Base-by-base conservation (phyloP, 129 eudicot genomes). In the Rutidosis leptorrhynchoides region DNA sequence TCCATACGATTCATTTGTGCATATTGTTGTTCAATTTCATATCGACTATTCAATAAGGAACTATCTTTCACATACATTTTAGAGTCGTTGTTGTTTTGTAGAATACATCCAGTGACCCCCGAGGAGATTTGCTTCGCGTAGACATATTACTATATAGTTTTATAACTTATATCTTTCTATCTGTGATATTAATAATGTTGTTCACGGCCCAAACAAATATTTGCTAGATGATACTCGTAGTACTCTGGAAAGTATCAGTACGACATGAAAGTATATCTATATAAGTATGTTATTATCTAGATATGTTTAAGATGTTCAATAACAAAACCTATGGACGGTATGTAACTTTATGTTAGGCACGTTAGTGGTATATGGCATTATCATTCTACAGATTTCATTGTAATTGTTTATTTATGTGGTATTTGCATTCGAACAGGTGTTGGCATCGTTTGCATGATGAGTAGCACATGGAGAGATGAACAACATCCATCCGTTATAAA, bases 361-460 rank as follows among this genome's bases (percentile, higher is more conserved):
- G 29, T 22, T 67, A 32, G n/a, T 32, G 62, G 21, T 37, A 67
- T 54, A 43, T 1, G 11, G 1, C 8, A 24, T 24, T 22, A 51
- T 7, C 63, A 42, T 40, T 71, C 49, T 60, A 43, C 66, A 57
- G 55, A 59, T 65, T 74, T 25, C 63, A 3, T 49, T 46, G 45
- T 8, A 40, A 12, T 57, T 35, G 32, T 35, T 49, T 12, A 40
- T 11, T 49, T 35, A 43, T 48, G 9, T 43, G 26, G 19, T 48
- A 45, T 60, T 48, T 70, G 45, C 60, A 49, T 58, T 42, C 21
- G 19, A 60, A 78, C 57, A 88, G 98, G 87, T 81, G 69, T 70
- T 55, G 78, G 70, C 12, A 95, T 95, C 28, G 95, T 94, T 62
- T 94, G 99, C 82, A 79, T 94, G 80, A 94, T 94, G 99, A 86